A percentile compares a stretch with the other conserved stretches of the same genome.
These are phyloP conservation scores for Didymella arachidicola DNA, from an alignment of 2,329 filamentous ascomycete genomes.

Conservation along the genomic window DNA sequence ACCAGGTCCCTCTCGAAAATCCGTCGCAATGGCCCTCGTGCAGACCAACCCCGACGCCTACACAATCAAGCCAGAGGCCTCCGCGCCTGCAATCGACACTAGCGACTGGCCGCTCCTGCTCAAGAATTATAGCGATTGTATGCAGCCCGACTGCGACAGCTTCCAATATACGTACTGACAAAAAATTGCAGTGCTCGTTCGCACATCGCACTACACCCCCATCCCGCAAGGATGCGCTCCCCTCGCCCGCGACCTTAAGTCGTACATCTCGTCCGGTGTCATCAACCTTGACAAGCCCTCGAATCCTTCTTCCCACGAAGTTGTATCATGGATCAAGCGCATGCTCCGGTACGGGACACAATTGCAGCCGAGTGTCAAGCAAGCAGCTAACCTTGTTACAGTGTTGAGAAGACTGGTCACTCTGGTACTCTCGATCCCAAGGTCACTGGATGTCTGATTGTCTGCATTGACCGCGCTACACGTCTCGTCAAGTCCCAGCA, in stretches of 20 bases:
- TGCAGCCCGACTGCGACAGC: conserved; percentile 54
- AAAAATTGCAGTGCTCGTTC: conserved; percentile 74
- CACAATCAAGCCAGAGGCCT: conserved; percentile 90
- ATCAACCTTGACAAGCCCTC: conserved; percentile 99
- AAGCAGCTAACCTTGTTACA: conserved; percentile 46
- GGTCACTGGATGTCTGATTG: conserved; percentile 94
- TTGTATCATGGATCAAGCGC: conserved; percentile 98
- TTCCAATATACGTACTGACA: conserved; percentile 34
- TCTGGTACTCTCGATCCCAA: conserved; percentile 98
- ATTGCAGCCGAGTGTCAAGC: not conserved
- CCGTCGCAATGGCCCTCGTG: conserved; percentile 48
- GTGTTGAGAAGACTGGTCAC: conserved; percentile 96
- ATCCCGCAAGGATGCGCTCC: conserved; percentile 93
- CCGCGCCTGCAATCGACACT: conserved; percentile 79
- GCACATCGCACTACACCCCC: conserved; percentile 95
- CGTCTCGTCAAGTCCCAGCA: conserved; percentile 99
- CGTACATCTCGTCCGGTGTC: conserved; percentile 94
- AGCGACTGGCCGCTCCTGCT: conserved; percentile 92
- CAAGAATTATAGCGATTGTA: conserved; percentile 94
- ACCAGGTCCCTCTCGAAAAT: conserved; percentile 28
- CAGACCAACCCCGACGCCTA: conserved; percentile 68
- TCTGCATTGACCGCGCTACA: conserved; percentile 95
- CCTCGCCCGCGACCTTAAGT: conserved; percentile 92
- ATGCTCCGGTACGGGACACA: conserved; percentile 74
- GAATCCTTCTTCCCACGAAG: conserved; percentile 97